A percentile compares a stretch with the other conserved stretches of the same genome.
These are phyloP conservation scores for Podila epicladia DNA, from an alignment of 192 early-diverging fungal genomes.

Conservation along the genomic window DNA sequence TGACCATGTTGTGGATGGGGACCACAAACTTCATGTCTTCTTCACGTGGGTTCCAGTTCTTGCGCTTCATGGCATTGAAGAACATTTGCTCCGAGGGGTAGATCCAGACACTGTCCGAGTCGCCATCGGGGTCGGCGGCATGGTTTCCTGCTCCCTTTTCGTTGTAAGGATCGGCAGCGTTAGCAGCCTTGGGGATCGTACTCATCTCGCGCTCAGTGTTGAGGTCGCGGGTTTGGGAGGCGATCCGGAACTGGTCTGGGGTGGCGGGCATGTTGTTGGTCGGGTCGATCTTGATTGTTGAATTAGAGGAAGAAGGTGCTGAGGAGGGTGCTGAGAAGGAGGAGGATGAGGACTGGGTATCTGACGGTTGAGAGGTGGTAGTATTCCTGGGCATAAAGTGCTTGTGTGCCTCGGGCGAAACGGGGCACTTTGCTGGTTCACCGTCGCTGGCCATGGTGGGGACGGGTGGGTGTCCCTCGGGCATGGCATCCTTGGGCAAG, in stretches of 20 bases:
- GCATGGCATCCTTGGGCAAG: conserved; percentile 40
- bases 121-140: conserved; percentile 21
- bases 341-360: not conserved
- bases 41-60: conserved; percentile 86
- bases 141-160: conserved; percentile 47
- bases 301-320: not conserved
- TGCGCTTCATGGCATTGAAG: conserved; percentile 95
- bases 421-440: conserved; percentile 58
- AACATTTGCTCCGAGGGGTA: conserved; percentile 97
- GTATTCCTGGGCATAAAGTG: conserved; percentile 54
- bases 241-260: conserved; percentile 57
- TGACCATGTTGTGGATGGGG: conserved; percentile 94
- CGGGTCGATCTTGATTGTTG: conserved; percentile 55
- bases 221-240: conserved; percentile 58
- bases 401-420: conserved; percentile 64
- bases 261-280: conserved; percentile 72
- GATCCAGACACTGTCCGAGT: conserved; percentile 70
- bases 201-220: conserved; percentile 75
- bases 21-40: conserved; percentile 90
- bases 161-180: conserved; percentile 55
- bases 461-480: conserved; percentile 45
- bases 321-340: conserved; percentile 11
- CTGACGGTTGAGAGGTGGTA: conserved; percentile 4
- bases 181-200: conserved; percentile 77
- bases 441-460: conserved; percentile 22